Evolutionary conservation across 306 rosid genomes (phyloP), one percentile per base, ranked within the genome.

Genomic region (Prunus armeniaca): DNA sequence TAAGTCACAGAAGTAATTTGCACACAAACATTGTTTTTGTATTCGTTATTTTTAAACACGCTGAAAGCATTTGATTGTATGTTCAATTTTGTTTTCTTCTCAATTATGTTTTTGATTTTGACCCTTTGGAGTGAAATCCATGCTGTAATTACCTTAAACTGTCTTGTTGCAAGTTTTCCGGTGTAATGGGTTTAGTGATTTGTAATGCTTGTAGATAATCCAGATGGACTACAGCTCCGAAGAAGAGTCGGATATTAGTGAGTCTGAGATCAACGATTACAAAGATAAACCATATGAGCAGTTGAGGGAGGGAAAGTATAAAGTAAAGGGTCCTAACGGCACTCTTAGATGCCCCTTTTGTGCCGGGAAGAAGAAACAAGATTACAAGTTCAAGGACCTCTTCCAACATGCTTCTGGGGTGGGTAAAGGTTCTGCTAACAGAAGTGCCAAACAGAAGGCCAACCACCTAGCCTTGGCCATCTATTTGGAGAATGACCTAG

Each of bases 311-410:
- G 97, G 96, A 18, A 89, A 65, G 55, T 85, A 81, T 81, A 87
- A 87, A 81, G 97, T 95, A 43, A 91, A 85, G 77, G 67, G 75
- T 69, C 69, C 72, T 17, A 89, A 88, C 80, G 99, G 99, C 58
- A 83, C 87, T 56, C 96, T 95, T 25, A 84, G 97, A 78, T 95
- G 97, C 45, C 99, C 99, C 20, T 95, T 89, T 71, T 95, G 99
- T 82, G 88, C 93, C 60, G 98, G 98, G 66, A 95, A 95, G 86
- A 92, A 95, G 88, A 95, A 92, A 62, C 99, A 92, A 41, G 97
- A 95, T 56, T 95, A 89, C 84, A 92, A 92, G 61, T 95, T 75
- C 65, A 95, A 95, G 78, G 99, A 95, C 38, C 71, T 95, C 65
- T 82, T 87, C 28, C 96, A 89, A 75, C 99, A 95, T 86, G 97